Percentiles rank a stretch among this genome's conserved stretches.
These are phyloP conservation scores for Lactarius quietus DNA, from an alignment of 768 basidiomycete genomes.

Conservation along the genomic window DNA sequence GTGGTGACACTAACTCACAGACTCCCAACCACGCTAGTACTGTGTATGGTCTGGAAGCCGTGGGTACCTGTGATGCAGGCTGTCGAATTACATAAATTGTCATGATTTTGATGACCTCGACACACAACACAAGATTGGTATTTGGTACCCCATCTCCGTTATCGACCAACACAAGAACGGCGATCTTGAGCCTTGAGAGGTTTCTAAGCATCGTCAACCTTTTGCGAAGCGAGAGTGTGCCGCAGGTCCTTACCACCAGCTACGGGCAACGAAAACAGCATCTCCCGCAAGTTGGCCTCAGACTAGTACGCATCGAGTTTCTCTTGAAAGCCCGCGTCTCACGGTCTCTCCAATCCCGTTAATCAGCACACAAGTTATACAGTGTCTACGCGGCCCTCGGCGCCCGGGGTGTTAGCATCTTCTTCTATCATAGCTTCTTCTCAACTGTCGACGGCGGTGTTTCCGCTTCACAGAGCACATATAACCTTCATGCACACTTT, in stretches of 20 bases:
- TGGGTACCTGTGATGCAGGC: constrained; percentile 3
- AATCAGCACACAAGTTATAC: constrained; percentile 22
- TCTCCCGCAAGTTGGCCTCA: constrained; percentile 9
- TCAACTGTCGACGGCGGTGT: constrained; percentile 29
- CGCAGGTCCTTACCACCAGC: constrained; percentile 21
- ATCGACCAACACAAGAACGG: constrained; percentile 26
- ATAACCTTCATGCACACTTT: constrained; percentile 25
- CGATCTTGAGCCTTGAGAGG: constrained; percentile 16
- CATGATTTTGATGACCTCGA: constrained; percentile 25
- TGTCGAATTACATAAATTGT: neutral
- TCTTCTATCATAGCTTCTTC: too few relatives aligned
- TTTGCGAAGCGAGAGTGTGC: constrained; percentile 15
- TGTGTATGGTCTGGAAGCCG: constrained; percentile 26
- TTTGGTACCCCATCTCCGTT: constrained; percentile 30
- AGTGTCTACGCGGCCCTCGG: constrained; percentile 24
- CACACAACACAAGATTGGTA: constrained; percentile 27
- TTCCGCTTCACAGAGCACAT: constrained; percentile 20
- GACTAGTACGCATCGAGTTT: constrained; percentile 6
- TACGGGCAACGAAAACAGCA: constrained; percentile 20
- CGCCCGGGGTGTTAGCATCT: constrained; percentile 21
- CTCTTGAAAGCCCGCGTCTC: neutral
- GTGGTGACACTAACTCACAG: constrained; percentile 27
- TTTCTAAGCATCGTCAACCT: constrained; percentile 25
- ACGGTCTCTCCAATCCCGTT: neutral
- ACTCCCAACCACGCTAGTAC: constrained; percentile 6